A percentile compares a stretch with the other conserved stretches of the same genome.
phyloP scores from a whole-genome alignment of 2,329 filamentous ascomycete species.

The Pestalotiopsis sp. region DNA sequence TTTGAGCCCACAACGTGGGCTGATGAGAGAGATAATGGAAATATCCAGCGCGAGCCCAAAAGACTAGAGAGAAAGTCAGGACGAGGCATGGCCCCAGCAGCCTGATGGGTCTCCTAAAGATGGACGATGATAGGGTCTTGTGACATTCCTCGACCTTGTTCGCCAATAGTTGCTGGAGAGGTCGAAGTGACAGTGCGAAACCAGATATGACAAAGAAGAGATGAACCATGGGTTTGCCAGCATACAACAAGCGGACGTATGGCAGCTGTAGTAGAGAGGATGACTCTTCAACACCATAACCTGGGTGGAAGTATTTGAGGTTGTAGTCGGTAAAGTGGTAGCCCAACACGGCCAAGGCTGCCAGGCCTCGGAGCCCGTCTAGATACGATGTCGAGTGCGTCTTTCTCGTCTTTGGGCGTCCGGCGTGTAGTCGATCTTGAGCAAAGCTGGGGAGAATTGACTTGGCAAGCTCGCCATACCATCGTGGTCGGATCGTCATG shows the following conservation, averaged over 20 bases:
- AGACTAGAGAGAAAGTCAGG: neutral
- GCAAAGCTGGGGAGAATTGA: neutral
- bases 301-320: constrained; percentile 30
- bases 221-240: constrained; percentile 37
- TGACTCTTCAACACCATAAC: constrained; percentile 33
- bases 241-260: neutral
- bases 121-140: constrained; percentile 42
- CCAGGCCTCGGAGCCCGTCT: constrained; percentile 50
- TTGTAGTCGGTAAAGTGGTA: constrained; percentile 39
- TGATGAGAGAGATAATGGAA: constrained; percentile 21
- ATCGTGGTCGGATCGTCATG: neutral
- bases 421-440: neutral
- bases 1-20: constrained; percentile 15
- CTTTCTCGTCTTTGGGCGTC: neutral
- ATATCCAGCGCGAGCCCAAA: constrained; percentile 19
- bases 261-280: constrained; percentile 43
- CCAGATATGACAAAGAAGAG: constrained; percentile 54
- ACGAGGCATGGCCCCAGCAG: constrained; percentile 45
- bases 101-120: constrained; percentile 46
- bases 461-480: neutral
- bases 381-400: constrained; percentile 46
- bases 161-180: constrained; percentile 40
- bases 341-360: constrained; percentile 47
- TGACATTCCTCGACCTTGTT: constrained; percentile 37
- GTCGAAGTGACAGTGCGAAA: constrained; percentile 45